Base-by-base conservation (phyloP, 495 filamentous ascomycete species). In the Chaetomium tenue region DNA sequence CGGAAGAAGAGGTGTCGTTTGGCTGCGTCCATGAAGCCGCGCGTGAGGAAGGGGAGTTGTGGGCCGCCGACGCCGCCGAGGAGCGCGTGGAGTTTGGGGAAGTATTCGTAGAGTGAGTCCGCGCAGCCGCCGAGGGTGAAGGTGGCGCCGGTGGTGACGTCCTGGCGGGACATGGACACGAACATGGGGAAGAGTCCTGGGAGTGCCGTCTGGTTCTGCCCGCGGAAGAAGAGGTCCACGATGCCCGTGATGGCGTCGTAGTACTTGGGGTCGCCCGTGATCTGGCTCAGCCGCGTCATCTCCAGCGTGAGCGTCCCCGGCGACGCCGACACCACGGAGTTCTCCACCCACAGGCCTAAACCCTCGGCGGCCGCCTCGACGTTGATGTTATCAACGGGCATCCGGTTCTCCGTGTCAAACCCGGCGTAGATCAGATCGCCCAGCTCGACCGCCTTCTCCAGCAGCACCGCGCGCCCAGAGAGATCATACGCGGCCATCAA, bases 361-460 rank as follows among this genome's bases (percentile, higher is more conserved):
- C 88, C 20, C 82, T 80, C 89, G 75, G 74, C 89, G 88, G 77
- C 84, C 28, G 60, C 68, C 2, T 65, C 33, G 62, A 77, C 74
- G 53, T 85, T 77, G 75, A 91, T 92, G 69, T 80, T 87, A 20
- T 90, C 84, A 8, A 87, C 75, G 2, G 92, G 92, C 88, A 97
- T 91, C 55, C 90, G 82, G 72, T 94, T 95, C 0, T 89, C 89
- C 1, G 92, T 96, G 74, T 97, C 91, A 76, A 97, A 97, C 37
- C 87, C 86, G 28, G 87, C 83, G 71, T 91, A 92, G 57, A 96
- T 74, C 58, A 96, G 79, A 65, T 96, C 88, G 18, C 84, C 92
- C 48, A 97, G 79, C 76, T 95, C 88, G 33, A 88, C 78, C 5
- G 92, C 91, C 70, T 96, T 96, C 30, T 87, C 81, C 56, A 96